phyloP scores from a whole-genome alignment of 1,284 basidiomycete genomes.

The Sanghuangporus sanghuang region DNA sequence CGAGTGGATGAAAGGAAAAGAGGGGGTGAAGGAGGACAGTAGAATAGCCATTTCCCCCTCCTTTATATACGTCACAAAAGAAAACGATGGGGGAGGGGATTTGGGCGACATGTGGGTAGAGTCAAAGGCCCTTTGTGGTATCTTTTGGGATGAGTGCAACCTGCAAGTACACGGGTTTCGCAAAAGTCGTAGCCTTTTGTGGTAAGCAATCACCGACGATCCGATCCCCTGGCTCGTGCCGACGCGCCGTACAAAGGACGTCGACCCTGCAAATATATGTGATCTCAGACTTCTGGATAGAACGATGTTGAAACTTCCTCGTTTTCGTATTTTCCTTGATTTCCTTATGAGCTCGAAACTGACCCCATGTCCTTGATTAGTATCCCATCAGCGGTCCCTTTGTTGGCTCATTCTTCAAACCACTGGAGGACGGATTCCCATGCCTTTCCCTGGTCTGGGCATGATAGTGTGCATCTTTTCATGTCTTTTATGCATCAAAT shows the following conservation, averaged over 20 bases:
- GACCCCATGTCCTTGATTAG: not conserved
- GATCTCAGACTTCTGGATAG: not conserved
- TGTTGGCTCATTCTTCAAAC: not conserved
- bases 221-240: not conserved
- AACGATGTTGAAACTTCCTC: not conserved
- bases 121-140: slow-evolving; percentile 9
- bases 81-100: not conserved
- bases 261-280: not conserved
- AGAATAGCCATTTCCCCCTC: not conserved
- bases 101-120: not conserved
- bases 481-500: not conserved
- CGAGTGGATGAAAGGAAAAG: not conserved
- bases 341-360: not conserved
- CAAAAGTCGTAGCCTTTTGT: not conserved
- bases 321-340: not conserved
- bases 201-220: not conserved
- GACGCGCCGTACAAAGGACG: slow-evolving; percentile 9
- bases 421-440: not conserved
- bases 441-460: not conserved
- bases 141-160: not conserved
- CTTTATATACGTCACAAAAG: not conserved
- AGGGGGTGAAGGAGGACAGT: not conserved
- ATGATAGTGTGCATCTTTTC: not conserved
- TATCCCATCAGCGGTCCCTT: not conserved
- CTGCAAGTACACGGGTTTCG: not conserved